A percentile compares a stretch with the other conserved stretches of the same genome.
These are phyloP conservation scores for Verbascum thapsus DNA, from an alignment of 257 asterid species.

Conservation along the genomic window DNA sequence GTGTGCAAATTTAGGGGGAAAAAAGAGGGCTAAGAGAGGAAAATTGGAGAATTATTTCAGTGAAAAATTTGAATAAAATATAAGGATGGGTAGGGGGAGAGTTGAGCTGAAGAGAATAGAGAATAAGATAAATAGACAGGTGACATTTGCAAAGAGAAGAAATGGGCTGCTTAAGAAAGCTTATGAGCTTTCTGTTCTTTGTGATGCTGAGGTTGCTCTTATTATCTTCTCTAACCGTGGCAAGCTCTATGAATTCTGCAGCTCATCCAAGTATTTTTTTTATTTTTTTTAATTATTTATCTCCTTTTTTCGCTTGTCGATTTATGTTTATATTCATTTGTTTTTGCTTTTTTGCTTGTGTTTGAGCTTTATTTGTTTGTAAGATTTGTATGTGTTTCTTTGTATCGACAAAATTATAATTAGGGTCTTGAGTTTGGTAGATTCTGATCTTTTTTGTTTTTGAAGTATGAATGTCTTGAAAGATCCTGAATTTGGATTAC, in stretches of 20 bases:
- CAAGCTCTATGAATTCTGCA: conserved; percentile 88
- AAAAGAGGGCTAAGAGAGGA: conserved; percentile 12
- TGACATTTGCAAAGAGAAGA: conserved; percentile 85
- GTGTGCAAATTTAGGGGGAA: conserved; percentile 10
- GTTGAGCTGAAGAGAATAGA: conserved; percentile 91
- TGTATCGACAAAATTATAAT: too few relatives aligned
- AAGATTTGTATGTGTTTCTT: not conserved
- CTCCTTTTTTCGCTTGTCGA: not conserved
- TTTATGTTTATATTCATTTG: not conserved
- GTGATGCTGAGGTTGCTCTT: conserved; percentile 87
- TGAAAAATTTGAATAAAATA: too few relatives aligned
- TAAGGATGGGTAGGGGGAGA: conserved; percentile 95
- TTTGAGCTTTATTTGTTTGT: not conserved
- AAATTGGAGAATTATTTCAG: conserved; percentile 3
- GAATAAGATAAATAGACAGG: conserved; percentile 88
- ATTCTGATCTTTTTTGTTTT: not conserved
- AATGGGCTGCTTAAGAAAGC: conserved; percentile 83
- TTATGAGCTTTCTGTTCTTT: conserved; percentile 77
- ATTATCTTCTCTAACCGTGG: conserved; percentile 91
- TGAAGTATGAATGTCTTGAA: not conserved
- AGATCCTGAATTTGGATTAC: conserved; percentile 1
- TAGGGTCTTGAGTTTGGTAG: not conserved
- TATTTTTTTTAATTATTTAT: conserved; percentile 3
- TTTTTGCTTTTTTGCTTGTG: not conserved
- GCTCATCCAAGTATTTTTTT: conserved; percentile 60